Evolutionary conservation across 768 basidiomycete genomes (phyloP).

Genomic region (Amanita fuliginea): DNA sequence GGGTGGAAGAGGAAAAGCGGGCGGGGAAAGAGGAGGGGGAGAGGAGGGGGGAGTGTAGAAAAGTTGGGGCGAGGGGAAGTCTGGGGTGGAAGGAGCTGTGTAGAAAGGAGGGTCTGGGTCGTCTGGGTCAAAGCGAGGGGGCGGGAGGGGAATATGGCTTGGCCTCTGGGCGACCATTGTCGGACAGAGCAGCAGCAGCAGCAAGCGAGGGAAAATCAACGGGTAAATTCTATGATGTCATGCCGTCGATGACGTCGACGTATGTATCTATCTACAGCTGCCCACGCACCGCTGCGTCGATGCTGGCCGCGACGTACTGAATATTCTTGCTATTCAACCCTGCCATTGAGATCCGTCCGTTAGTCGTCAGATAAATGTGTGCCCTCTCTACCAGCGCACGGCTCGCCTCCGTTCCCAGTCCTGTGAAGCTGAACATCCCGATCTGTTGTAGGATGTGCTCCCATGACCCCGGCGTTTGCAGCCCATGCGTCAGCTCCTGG

Average conservation of each 20-base stretch:
- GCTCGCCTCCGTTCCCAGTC: constrained; percentile 57
- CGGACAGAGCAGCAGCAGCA: background rate
- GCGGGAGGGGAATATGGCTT: constrained; percentile 3
- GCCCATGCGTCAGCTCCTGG: constrained; percentile 59
- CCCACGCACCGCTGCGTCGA: constrained; percentile 54
- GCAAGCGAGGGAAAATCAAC: constrained; percentile 2
- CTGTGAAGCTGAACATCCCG: constrained; percentile 97
- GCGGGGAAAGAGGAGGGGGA: constrained; percentile 22
- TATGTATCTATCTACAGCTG: constrained; percentile 11
- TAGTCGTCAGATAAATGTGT: constrained; percentile 79
- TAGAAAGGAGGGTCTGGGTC: constrained; percentile 22
- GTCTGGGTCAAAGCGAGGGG: constrained; percentile 1
- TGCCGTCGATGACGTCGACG: constrained; percentile 6
- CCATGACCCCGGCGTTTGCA: constrained; percentile 90
- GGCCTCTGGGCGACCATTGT: constrained; percentile 7
- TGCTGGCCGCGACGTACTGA: constrained; percentile 55
- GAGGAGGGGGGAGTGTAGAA: constrained; percentile 25
- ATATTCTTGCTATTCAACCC: constrained; percentile 78
- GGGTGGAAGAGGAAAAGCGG: constrained; percentile 12
- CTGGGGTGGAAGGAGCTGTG: constrained; percentile 37
- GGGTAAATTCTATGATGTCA: constrained; percentile 25
- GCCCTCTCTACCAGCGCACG: constrained; percentile 55
- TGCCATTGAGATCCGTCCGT: constrained; percentile 93
- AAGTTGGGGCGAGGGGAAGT: constrained; percentile 15
- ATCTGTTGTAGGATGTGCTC: constrained; percentile 94